Percentiles rank a stretch among this genome's conserved stretches.
Conservation (phyloP, 2,329 filamentous ascomycete genomes). For the Ophiocordyceps sinensis region DNA sequence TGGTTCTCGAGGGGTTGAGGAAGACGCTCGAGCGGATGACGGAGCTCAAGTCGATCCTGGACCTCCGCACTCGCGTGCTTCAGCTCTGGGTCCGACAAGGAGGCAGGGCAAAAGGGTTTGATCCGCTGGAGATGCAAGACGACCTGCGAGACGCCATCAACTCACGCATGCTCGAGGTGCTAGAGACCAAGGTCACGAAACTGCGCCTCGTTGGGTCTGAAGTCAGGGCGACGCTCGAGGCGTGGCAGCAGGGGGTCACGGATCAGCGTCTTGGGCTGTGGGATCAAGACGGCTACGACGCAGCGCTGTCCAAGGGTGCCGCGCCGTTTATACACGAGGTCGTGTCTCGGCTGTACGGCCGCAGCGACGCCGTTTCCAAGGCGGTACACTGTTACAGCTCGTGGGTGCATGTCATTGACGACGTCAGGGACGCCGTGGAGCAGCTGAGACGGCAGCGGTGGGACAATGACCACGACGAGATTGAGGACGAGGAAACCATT, state of each 20-base stretch:
- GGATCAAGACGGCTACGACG: slow-evolving; percentile 47
- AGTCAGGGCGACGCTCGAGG: slow-evolving; percentile 44
- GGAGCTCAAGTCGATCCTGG: slow-evolving; percentile 55
- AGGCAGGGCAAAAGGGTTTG: slow-evolving; percentile 47
- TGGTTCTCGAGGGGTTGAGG: slow-evolving; percentile 46
- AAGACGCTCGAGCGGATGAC: slow-evolving; percentile 42
- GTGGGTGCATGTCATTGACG: slow-evolving; percentile 63
- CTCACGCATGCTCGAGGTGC: slow-evolving; percentile 45
- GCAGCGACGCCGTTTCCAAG: slow-evolving; percentile 49
- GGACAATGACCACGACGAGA: slow-evolving; percentile 61
- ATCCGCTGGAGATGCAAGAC: slow-evolving; percentile 54
- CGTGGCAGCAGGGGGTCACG: slow-evolving; percentile 42
- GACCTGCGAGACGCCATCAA: slow-evolving; percentile 56
- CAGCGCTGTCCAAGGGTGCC: slow-evolving; percentile 52
- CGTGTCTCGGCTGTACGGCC: slow-evolving; percentile 55
- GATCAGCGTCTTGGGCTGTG: slow-evolving; percentile 46
- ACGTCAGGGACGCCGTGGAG: slow-evolving; percentile 47
- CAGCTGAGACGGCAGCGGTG: slow-evolving; percentile 54
- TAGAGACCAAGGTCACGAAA: slow-evolving; percentile 48
- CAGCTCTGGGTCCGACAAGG: slow-evolving; percentile 63
- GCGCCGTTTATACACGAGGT: slow-evolving; percentile 55
- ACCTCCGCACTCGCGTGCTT: slow-evolving; percentile 54
- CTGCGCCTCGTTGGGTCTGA: slow-evolving; percentile 51
- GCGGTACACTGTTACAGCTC: slow-evolving; percentile 50
- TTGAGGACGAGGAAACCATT: slow-evolving; percentile 59